A percentile compares a stretch with the other conserved stretches of the same genome.
Conservation (phyloP, 1,139 yeast genomes). For the Martiniozyma asiatica region DNA sequence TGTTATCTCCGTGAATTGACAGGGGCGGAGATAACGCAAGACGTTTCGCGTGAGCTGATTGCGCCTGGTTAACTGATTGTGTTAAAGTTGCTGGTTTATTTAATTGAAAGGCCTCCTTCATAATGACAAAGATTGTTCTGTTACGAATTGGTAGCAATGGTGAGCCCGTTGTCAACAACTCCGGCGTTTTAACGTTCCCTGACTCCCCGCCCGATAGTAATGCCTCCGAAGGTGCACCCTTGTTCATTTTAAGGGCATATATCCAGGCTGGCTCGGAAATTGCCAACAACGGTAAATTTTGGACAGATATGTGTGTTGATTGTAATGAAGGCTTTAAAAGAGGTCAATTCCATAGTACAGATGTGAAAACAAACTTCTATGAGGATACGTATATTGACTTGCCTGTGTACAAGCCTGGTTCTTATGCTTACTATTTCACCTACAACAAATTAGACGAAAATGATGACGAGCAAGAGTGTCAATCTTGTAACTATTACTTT, state of each 20-base stretch:
- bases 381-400: constrained; percentile 51
- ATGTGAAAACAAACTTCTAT: constrained; percentile 40
- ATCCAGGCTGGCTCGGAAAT: constrained; percentile 68
- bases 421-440: constrained; percentile 56
- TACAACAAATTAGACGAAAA: constrained; percentile 28
- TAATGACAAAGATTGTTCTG: constrained; percentile 27
- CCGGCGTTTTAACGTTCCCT: constrained; percentile 59
- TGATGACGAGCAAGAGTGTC: constrained; percentile 22
- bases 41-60: too few species aligned
- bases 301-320: constrained; percentile 60
- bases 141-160: constrained; percentile 45
- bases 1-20: too few species aligned
- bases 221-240: constrained; percentile 30
- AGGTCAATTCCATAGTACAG: constrained; percentile 34
- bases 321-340: constrained; percentile 38
- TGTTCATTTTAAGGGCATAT: constrained; percentile 48
- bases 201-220: constrained; percentile 36
- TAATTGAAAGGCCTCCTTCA: too few species aligned
- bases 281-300: constrained; percentile 56
- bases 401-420: constrained; percentile 62
- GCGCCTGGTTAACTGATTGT: too few species aligned
- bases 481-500: constrained; percentile 56
- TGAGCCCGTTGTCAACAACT: constrained; percentile 34
- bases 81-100: too few species aligned
- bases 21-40: too few species aligned